Conservation (phyloP, 1,284 basidiomycete species). For the Malassezia globosa region DNA sequence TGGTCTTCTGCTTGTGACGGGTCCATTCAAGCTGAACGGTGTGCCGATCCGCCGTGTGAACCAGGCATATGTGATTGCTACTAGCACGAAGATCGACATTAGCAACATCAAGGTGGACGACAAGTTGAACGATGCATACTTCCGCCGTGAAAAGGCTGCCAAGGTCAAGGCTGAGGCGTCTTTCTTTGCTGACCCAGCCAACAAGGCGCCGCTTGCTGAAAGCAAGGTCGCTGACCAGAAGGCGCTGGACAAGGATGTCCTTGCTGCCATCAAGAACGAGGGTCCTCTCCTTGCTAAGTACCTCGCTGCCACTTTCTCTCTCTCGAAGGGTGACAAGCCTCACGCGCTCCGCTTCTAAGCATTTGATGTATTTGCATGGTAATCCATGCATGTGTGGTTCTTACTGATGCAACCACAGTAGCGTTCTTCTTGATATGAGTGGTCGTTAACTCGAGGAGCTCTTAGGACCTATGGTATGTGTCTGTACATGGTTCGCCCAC, state of each 20-base stretch:
- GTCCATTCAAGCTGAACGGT: constrained; percentile 97
- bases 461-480: no score
- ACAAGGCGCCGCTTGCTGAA: constrained; percentile 79
- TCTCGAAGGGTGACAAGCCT: constrained; percentile 84
- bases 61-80: constrained; percentile 98
- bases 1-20: constrained; percentile 87
- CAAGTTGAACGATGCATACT: constrained; percentile 90
- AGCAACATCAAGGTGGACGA: constrained; percentile 58
- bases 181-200: constrained; percentile 85
- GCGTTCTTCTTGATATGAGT: not conserved
- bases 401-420: not conserved
- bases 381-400: not conserved
- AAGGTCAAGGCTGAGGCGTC: constrained; percentile 91
- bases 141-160: constrained; percentile 52
- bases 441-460: no score
- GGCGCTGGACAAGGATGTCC: constrained; percentile 67
- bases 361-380: no score
- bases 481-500: not conserved
- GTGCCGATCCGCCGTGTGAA: constrained; percentile 95
- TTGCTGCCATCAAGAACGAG: constrained; percentile 74
- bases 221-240: constrained; percentile 88
- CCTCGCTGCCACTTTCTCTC: constrained; percentile 81
- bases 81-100: constrained; percentile 87
- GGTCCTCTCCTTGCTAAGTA: constrained; percentile 86
- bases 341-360: constrained; percentile 73